Conservation (phyloP, 2,329 filamentous ascomycete species). For the Fusarium marasasianum region DNA sequence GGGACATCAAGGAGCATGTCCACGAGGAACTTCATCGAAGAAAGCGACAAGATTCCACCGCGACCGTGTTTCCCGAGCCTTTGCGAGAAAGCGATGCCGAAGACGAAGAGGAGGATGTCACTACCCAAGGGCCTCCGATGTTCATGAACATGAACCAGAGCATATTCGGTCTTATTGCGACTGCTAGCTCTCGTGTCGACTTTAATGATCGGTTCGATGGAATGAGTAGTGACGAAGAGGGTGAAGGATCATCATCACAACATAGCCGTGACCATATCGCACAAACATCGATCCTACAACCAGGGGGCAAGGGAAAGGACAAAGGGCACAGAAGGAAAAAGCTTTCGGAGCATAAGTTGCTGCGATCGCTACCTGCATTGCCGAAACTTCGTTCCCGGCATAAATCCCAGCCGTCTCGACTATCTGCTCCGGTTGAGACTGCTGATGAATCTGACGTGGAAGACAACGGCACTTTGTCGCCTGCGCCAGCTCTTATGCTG, state of each 20-base stretch:
- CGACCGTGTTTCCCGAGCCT: conserved; percentile 60
- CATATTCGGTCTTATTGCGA: conserved; percentile 91
- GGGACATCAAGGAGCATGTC: conserved; percentile 51
- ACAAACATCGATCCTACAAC: conserved; percentile 54
- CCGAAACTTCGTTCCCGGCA: conserved; percentile 56
- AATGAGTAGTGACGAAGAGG: conserved; percentile 84
- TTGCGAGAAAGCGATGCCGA: conserved; percentile 60
- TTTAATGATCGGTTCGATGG: conserved; percentile 84
- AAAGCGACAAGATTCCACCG: conserved; percentile 50
- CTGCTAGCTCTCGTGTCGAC: conserved; percentile 83
- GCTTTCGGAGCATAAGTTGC: conserved; percentile 71
- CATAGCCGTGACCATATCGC: conserved; percentile 56
- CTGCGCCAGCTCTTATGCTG: conserved; percentile 36
- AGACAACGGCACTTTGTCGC: conserved; percentile 38
- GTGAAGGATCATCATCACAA: conserved; percentile 60
- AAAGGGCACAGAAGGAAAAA: conserved; percentile 62
- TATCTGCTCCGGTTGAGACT: conserved; percentile 50
- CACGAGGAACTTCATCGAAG: conserved; percentile 58
- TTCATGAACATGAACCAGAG: conserved; percentile 89
- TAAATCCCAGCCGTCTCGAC: conserved; percentile 54
- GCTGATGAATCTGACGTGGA: conserved; percentile 43
- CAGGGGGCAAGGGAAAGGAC: conserved; percentile 47
- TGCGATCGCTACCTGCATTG: conserved; percentile 72
- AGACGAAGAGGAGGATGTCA: conserved; percentile 60
- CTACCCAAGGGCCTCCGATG: conserved; percentile 57